phyloP scores from a whole-genome alignment of 2,329 filamentous ascomycete genomes.

The Ophiognomonia clavigignenti-juglandacearum region DNA sequence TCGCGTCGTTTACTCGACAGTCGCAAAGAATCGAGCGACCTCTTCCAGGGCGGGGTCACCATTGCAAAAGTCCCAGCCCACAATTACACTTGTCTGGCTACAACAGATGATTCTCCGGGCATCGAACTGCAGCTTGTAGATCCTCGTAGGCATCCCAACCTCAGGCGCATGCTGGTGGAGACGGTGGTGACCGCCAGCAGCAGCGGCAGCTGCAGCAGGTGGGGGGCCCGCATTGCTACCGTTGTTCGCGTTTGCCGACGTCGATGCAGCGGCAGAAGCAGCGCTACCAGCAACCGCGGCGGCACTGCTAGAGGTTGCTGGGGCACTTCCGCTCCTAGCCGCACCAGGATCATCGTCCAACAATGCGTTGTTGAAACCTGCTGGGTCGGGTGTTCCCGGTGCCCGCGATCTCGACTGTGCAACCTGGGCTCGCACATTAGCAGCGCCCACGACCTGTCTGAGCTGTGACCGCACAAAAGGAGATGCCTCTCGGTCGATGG shows the following conservation, averaged over 20 bases:
- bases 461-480: constrained; percentile 43
- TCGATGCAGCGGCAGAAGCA: constrained; percentile 4
- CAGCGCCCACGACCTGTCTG: constrained; percentile 42
- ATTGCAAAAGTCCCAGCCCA: constrained; percentile 97
- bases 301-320: constrained; percentile 1
- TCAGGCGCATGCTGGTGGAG: constrained; percentile 44
- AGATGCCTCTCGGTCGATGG: constrained; percentile 48
- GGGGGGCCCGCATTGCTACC: constrained; percentile 7
- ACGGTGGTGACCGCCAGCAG: constrained; percentile 14
- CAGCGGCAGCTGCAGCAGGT: constrained; percentile 8
- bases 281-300: background rate
- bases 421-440: constrained; percentile 40
- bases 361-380: constrained; percentile 3
- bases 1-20: constrained; percentile 40
- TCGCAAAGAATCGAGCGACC: constrained; percentile 71
- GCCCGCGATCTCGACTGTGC: constrained; percentile 31
- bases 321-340: background rate
- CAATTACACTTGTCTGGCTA: constrained; percentile 84
- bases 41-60: constrained; percentile 75
- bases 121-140: constrained; percentile 98
- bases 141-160: constrained; percentile 48
- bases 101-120: constrained; percentile 90
- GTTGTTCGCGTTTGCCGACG: background rate
- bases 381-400: constrained; percentile 21
- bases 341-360: constrained; percentile 10